Percentiles rank a stretch among this genome's conserved stretches.
phyloP scores from a whole-genome alignment of 805 yeast species.

The Saccharomycopsis oosterbeekiorum region DNA sequence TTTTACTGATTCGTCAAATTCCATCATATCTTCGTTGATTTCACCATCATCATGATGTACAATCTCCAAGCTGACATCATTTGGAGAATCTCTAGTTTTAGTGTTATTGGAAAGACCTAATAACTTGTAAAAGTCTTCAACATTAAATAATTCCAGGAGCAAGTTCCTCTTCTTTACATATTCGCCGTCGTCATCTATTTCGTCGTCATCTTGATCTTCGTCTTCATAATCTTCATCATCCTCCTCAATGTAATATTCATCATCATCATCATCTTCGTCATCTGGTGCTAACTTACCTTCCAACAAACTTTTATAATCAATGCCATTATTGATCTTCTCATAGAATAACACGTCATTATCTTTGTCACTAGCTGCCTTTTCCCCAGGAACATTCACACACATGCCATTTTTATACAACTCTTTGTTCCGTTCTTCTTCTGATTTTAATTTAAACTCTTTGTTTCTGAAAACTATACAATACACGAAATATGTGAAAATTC shows the following conservation, averaged over 20 bases:
- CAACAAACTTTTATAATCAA: conserved; percentile 24
- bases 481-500: neutral
- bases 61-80: neutral
- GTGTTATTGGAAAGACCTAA: neutral
- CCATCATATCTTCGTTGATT: neutral
- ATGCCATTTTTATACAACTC: conserved; percentile 21
- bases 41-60: neutral
- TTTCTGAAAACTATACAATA: neutral
- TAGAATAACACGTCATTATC: conserved; percentile 12
- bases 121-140: conserved; percentile 7
- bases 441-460: neutral
- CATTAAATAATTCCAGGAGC: conserved; percentile 17
- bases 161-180: neutral
- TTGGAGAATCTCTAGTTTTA: neutral
- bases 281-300: conserved; percentile 28
- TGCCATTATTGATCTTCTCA: conserved; percentile 15
- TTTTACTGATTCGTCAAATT: conserved; percentile 6
- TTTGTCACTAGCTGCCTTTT: neutral
- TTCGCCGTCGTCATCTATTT: neutral
- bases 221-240: conserved; percentile 20
- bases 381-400: conserved; percentile 11
- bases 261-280: conserved; percentile 29
- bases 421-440: neutral
- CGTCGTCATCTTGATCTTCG: conserved; percentile 22
- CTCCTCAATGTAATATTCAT: conserved; percentile 21